These are phyloP conservation scores for Hypoxylon sp. DNA, from an alignment of 2,329 filamentous ascomycete genomes.

Conservation along the genomic window DNA sequence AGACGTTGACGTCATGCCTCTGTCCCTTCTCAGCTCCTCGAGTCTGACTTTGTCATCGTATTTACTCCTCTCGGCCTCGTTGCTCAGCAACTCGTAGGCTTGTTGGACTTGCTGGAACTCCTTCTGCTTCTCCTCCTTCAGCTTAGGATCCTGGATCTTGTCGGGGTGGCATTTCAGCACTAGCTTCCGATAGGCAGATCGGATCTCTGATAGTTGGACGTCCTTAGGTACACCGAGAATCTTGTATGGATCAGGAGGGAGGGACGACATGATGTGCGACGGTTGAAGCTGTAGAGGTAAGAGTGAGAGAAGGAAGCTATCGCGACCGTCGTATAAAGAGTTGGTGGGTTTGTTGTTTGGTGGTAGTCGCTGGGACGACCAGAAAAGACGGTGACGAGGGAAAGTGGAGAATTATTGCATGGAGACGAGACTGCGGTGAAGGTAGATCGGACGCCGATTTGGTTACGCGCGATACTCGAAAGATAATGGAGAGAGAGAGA, in stretches of 20 bases:
- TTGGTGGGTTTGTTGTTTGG: conserved; percentile 40
- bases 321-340: conserved; percentile 25
- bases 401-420: conserved; percentile 48
- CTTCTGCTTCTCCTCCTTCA: conserved; percentile 84
- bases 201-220: conserved; percentile 79
- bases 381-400: conserved; percentile 48
- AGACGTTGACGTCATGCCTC: conserved; percentile 60
- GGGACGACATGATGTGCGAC: conserved; percentile 62
- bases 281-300: conserved; percentile 13
- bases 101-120: conserved; percentile 94
- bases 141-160: conserved; percentile 83
- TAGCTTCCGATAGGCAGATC: conserved; percentile 85
- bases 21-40: conserved; percentile 73
- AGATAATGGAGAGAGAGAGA: conserved; percentile 10
- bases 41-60: conserved; percentile 85
- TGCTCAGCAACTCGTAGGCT: conserved; percentile 90
- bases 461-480: conserved; percentile 37
- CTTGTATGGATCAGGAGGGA: conserved; percentile 82
- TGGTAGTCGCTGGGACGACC: conserved; percentile 44
- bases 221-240: conserved; percentile 80
- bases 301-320: conserved; percentile 24
- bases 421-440: conserved; percentile 40
- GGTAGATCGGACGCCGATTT: conserved; percentile 50
- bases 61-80: conserved; percentile 78
- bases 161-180: conserved; percentile 92